Base-by-base conservation (phyloP, 345 rosid species). In the Salix purpurea region DNA sequence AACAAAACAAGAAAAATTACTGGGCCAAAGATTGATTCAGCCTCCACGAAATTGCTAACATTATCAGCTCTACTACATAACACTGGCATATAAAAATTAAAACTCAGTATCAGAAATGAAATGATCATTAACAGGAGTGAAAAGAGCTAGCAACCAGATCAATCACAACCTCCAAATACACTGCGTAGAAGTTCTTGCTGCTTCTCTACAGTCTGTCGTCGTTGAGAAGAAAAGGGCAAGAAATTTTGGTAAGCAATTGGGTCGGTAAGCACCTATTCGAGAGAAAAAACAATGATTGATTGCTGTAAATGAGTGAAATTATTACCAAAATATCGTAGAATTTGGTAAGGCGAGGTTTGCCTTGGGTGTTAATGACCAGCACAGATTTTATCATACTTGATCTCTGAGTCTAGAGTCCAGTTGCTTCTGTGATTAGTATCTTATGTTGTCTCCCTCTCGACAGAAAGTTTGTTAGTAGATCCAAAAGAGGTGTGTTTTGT, bases 281-380 rank as follows among this genome's bases (percentile, higher is more conserved):
- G 44, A 40, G 36, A 15, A 18, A 44, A 40, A 13, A 36, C 37
- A 36, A 15, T 24, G 26, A 24, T 5, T 15, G 28, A 44, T 5
- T 28, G n/a, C n/a, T 16, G 32, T 4, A 18, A 32, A 24, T 12
- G 26, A 54, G 39, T 39, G 48, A 14, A 13, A 28, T 7, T 5
- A 3, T 66, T 44, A 94, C 97, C 97, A 86, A 77, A 61, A 78
- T 90, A 58, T 94, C 96, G 82, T 88, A 94, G 80, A 94, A 96
- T 84, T 89, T 96, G 44, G 96, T 86, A 58, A 95, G 87, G 5
- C 98, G 97, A 81, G 99, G 96, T 76, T 91, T 91, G 88, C 98
- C 99, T 82, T 90, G 91, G 30, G 94, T 91, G 83, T 93, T 94
- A 83, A 96, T 86, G 75, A 92, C 86, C 86, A 96, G 85, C 86